phyloP scores from a whole-genome alignment of 371 early-diverging fungal species.

The Syncephalis fuscata region DNA sequence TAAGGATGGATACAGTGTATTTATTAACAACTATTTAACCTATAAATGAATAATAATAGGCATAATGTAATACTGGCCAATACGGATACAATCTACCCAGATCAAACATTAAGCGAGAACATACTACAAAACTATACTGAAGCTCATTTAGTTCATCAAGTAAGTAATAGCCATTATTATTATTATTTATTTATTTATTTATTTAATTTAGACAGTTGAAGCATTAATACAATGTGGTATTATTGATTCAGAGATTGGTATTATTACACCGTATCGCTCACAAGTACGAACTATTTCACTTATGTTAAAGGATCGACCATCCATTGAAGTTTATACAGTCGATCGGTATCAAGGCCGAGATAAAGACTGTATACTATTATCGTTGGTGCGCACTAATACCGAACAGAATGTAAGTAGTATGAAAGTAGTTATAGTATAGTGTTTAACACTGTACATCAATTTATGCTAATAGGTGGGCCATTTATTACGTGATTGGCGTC shows the following conservation, averaged over 20 bases:
- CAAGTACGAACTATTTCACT: conserved; percentile 52
- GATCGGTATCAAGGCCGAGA: conserved; percentile 93
- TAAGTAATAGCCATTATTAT: conserved; percentile 2
- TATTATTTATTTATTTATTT: neutral
- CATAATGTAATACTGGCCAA: conserved; percentile 62
- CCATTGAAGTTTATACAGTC: conserved; percentile 65
- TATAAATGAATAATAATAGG: conserved; percentile 6
- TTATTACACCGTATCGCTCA: conserved; percentile 76
- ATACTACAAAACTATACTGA: conserved; percentile 52
- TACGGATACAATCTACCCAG: conserved; percentile 50
- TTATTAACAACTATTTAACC: neutral
- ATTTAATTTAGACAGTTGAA: conserved; percentile 23
- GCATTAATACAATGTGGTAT: conserved; percentile 48
- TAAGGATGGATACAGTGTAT: conserved; percentile 7
- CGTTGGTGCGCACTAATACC: conserved; percentile 73
- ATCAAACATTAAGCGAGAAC: conserved; percentile 32
- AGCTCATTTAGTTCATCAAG: conserved; percentile 36
- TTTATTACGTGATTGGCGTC: conserved; percentile 76
- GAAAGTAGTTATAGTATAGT: neutral
- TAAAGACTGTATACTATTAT: conserved; percentile 73
- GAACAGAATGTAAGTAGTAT: conserved; percentile 29
- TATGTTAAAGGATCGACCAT: conserved; percentile 12
- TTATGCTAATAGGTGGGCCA: conserved; percentile 45
- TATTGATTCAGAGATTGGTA: conserved; percentile 38
- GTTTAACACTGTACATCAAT: neutral